Conservation (phyloP, 2,329 filamentous ascomycete genomes). For the Pseudocercospora ulei region DNA sequence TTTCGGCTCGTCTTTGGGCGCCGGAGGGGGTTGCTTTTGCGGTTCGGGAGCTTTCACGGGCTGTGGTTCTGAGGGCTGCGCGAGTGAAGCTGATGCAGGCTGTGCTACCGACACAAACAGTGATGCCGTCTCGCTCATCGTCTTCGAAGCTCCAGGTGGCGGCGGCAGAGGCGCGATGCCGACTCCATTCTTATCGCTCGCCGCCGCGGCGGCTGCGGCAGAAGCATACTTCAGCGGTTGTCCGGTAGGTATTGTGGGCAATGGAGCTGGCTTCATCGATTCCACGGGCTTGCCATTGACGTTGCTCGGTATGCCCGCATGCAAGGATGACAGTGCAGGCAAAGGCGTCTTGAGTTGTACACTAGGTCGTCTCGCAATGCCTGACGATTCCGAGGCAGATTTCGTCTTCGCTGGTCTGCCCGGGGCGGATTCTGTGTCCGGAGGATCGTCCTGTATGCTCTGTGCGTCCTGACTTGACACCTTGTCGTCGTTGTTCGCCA, state of each 20-base stretch:
- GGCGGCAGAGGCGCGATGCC: constrained; percentile 90
- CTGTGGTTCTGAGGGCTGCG: constrained; percentile 30
- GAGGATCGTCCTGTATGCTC: constrained; percentile 74
- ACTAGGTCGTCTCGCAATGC: constrained; percentile 61
- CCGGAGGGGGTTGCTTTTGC: constrained; percentile 26
- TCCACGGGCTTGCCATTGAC: constrained; percentile 52
- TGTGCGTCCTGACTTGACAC: constrained; percentile 92
- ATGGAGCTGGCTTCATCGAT: constrained; percentile 83
- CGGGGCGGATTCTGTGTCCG: constrained; percentile 47
- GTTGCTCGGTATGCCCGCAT: constrained; percentile 57
- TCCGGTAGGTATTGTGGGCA: constrained; percentile 73
- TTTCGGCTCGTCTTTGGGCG: constrained; percentile 28
- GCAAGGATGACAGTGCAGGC: constrained; percentile 82
- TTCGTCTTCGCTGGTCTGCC: constrained; percentile 40
- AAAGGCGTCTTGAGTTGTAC: constrained; percentile 87
- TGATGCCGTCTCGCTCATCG: constrained; percentile 49
- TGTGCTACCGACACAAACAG: constrained; percentile 37
- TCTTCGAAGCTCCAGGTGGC: constrained; percentile 57
- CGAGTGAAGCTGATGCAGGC: constrained; percentile 37
- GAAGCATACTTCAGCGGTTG: constrained; percentile 95
- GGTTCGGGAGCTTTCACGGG: constrained; percentile 25
- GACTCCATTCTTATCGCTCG: constrained; percentile 75
- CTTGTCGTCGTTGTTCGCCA: constrained; percentile 67
- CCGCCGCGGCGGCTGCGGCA: constrained; percentile 83
- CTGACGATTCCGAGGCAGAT: constrained; percentile 50